Percentiles rank a stretch among this genome's conserved stretches.
phyloP scores from a whole-genome alignment of 1,139 yeast genomes.

The Blastobotrys petasosporus region DNA sequence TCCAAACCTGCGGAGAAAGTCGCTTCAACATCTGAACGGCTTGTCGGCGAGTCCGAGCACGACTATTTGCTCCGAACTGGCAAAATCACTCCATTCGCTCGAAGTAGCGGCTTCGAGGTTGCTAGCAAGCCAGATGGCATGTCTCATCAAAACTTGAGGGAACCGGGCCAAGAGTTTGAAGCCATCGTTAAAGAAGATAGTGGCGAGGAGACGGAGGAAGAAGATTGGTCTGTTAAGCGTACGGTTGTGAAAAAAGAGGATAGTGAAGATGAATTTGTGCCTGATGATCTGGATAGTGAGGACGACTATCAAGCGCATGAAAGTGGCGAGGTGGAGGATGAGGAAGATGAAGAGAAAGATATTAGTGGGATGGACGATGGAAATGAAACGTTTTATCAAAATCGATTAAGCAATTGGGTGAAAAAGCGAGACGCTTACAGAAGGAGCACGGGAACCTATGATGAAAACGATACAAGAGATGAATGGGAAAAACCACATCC shows the following conservation, averaged over 20 bases:
- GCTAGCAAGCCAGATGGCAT: constrained; percentile 11
- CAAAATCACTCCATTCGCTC: constrained; percentile 89
- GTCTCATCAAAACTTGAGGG: constrained; percentile 41
- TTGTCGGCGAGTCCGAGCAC: constrained; percentile 67
- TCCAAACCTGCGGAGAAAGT: constrained; percentile 14
- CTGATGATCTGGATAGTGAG: constrained; percentile 18
- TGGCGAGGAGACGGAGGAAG: constrained; percentile 18
- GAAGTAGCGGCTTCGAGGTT: constrained; percentile 46
- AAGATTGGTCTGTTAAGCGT: neutral
- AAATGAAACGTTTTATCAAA: constrained; percentile 55
- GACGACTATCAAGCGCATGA: constrained; percentile 23
- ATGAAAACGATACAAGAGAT: constrained; percentile 33
- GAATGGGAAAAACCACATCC: constrained; percentile 81
- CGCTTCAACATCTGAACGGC: constrained; percentile 30
- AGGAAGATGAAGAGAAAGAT: constrained; percentile 28
- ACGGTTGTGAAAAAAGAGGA: neutral
- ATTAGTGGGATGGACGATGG: constrained; percentile 68
- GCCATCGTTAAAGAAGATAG: constrained; percentile 19
- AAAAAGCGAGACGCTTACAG: constrained; percentile 33
- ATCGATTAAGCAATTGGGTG: constrained; percentile 57
- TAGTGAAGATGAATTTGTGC: constrained; percentile 5
- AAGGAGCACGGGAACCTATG: constrained; percentile 17
- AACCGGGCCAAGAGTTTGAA: constrained; percentile 40
- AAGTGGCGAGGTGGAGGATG: constrained; percentile 27
- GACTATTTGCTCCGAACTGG: constrained; percentile 86